Evolutionary conservation across 805 yeast species (phyloP).

Genomic region (Wickerhamomyces alni): DNA sequence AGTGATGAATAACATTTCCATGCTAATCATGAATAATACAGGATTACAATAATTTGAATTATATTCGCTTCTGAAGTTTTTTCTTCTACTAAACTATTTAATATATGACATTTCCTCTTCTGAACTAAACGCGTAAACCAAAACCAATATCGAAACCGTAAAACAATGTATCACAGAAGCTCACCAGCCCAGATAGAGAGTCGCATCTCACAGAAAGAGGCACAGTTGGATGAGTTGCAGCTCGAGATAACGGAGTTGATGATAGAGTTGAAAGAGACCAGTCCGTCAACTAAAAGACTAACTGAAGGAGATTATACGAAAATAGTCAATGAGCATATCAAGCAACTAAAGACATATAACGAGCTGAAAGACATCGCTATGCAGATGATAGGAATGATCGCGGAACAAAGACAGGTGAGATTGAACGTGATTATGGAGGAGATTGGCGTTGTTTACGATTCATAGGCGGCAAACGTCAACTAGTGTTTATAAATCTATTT

Average conservation of each 20-base stretch:
- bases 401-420: conserved; percentile 47
- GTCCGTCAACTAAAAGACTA: conserved; percentile 2
- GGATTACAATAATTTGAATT: conserved; percentile 16
- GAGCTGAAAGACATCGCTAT: conserved; percentile 59
- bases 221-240: conserved; percentile 2
- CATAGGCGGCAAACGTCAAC: too few species aligned
- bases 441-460: conserved; percentile 32
- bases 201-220: conserved; percentile 7
- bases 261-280: conserved; percentile 4
- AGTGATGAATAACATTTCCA: conserved; percentile 21
- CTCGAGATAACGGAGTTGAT: conserved; percentile 5
- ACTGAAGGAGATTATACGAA: conserved; percentile 33
- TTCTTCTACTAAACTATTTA: background rate
- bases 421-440: conserved; percentile 46
- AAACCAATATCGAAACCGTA: background rate
- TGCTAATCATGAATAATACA: conserved; percentile 21
- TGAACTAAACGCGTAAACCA: too few species aligned
- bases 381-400: conserved; percentile 50
- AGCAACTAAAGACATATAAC: conserved; percentile 48
- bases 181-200: conserved; percentile 3
- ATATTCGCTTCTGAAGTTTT: conserved; percentile 15
- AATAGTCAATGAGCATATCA: conserved; percentile 45
- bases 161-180: conserved; percentile 6
- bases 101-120: too few species aligned
- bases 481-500: too few species aligned